Conservation (phyloP, 2,329 filamentous ascomycete genomes). For the Exophiala sideris region DNA sequence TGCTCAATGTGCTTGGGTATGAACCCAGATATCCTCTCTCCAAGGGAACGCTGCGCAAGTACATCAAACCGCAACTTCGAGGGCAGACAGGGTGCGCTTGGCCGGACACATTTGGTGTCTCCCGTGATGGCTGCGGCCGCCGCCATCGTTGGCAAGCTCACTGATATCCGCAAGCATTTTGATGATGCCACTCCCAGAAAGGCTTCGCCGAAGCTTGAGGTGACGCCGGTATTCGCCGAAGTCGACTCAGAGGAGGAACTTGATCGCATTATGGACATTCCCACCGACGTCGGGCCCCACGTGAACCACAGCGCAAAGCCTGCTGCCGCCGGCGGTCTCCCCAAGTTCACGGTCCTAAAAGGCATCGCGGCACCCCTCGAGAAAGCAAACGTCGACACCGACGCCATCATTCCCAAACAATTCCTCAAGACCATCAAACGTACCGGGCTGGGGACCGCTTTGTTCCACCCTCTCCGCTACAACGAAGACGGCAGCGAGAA, state of each 20-base stretch:
- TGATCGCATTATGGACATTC: constrained; percentile 60
- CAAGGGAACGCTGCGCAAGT: constrained; percentile 87
- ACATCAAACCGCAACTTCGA: constrained; percentile 98
- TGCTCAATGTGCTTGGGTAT: constrained; percentile 99
- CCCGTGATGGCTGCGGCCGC: constrained; percentile 94
- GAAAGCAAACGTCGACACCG: constrained; percentile 91
- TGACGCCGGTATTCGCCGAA: constrained; percentile 56
- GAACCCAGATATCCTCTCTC: constrained; percentile 95
- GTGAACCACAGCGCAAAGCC: constrained; percentile 59
- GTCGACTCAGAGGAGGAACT: constrained; percentile 60
- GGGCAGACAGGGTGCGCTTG: constrained; percentile 86
- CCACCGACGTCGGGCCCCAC: constrained; percentile 62
- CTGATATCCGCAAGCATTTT: constrained; percentile 81
- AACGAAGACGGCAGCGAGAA: constrained; percentile 71
- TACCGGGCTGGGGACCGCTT: constrained; percentile 80
- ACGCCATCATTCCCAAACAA: constrained; percentile 98
- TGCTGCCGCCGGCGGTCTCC: constrained; percentile 62
- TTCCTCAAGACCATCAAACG: constrained; percentile 99
- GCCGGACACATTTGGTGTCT: constrained; percentile 93
- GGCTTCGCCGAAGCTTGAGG: constrained; percentile 57
- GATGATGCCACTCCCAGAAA: constrained; percentile 48
- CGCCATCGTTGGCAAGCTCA: constrained; percentile 82
- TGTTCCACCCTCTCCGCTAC: constrained; percentile 83
- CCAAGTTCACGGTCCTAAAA: constrained; percentile 78
- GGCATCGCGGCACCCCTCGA: constrained; percentile 87